Percentiles rank a stretch among this genome's conserved stretches.
These are phyloP conservation scores for Moesziomyces parantarcticus DNA, from an alignment of 1,284 basidiomycete species.

Conservation along the genomic window DNA sequence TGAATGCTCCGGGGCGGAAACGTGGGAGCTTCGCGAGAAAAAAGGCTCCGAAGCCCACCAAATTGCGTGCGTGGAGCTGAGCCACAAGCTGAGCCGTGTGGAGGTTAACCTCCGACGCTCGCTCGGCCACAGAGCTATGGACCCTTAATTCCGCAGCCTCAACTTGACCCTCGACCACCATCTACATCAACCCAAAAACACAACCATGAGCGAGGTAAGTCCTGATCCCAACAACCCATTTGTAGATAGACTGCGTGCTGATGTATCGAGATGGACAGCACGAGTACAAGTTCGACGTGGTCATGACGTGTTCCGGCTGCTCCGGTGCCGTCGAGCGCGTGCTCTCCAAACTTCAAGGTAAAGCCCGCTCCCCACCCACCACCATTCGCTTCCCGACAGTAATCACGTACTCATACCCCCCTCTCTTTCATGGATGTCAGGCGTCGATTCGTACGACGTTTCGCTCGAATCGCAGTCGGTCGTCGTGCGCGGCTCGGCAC, in stretches of 20 bases:
- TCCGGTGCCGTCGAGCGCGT: slow-evolving; percentile 81
- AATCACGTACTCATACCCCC: neutral
- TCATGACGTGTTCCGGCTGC: slow-evolving; percentile 86
- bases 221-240: neutral
- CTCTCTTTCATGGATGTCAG: slow-evolving; percentile 4
- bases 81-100: too few species aligned
- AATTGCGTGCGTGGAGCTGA: too few species aligned
- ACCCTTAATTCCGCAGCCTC: too few species aligned
- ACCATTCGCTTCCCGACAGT: neutral
- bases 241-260: neutral
- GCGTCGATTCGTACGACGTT: slow-evolving; percentile 70
- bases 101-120: too few species aligned
- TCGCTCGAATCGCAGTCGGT: slow-evolving; percentile 79
- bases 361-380: slow-evolving; percentile 35
- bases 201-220: slow-evolving; percentile 21
- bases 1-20: too few species aligned
- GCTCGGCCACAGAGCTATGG: too few species aligned
- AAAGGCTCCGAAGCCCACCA: too few species aligned
- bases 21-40: too few species aligned
- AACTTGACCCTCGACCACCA: too few species aligned
- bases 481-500: slow-evolving; percentile 74
- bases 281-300: slow-evolving; percentile 75
- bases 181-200: too few species aligned
- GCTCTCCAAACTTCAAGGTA: slow-evolving; percentile 77
- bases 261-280: slow-evolving; percentile 30